Conservation (phyloP, 495 filamentous ascomycete genomes). For the Penicillium tannophilum region DNA sequence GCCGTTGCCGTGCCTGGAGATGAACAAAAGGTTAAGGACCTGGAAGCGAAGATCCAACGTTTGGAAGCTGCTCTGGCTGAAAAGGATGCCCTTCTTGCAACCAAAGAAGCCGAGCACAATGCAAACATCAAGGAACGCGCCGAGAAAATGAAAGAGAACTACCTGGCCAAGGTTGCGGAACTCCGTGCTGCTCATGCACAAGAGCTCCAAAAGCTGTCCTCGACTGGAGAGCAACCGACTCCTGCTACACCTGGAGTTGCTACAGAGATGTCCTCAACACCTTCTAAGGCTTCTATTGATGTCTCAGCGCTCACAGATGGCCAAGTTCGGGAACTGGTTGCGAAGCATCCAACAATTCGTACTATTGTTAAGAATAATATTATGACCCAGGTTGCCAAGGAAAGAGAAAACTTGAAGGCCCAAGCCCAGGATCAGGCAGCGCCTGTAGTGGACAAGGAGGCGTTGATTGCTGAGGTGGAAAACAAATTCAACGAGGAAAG, state of each 20-base stretch:
- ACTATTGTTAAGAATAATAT: slow-evolving; percentile 70
- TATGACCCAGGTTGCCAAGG: slow-evolving; percentile 54
- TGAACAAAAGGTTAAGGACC: slow-evolving; percentile 36
- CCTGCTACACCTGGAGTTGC: slow-evolving; percentile 37
- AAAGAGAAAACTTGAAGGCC: slow-evolving; percentile 53
- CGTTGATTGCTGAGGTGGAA: slow-evolving; percentile 36
- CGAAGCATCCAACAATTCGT: slow-evolving; percentile 64
- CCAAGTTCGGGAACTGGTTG: slow-evolving; percentile 65
- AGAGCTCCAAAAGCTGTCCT: slow-evolving; percentile 61
- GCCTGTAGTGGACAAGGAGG: slow-evolving; percentile 28
- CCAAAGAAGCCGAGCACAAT: slow-evolving; percentile 48
- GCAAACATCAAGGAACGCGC: slow-evolving; percentile 66
- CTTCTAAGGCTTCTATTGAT: slow-evolving; percentile 24
- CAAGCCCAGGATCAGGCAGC: slow-evolving; percentile 11
- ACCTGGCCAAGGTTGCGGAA: slow-evolving; percentile 71
- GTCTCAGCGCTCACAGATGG: slow-evolving; percentile 52
- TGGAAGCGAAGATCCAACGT: slow-evolving; percentile 50
- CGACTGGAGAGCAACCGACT: slow-evolving; percentile 55
- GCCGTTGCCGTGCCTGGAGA: slow-evolving; percentile 30
- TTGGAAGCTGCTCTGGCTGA: slow-evolving; percentile 53
- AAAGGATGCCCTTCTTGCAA: slow-evolving; percentile 41
- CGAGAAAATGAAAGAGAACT: slow-evolving; percentile 70
- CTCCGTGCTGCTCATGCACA: slow-evolving; percentile 55
- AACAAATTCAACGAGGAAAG: slow-evolving; percentile 57
- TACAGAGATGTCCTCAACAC: slow-evolving; percentile 38